phyloP scores from a whole-genome alignment of 495 filamentous ascomycete genomes.

The Filosporella fistucella region DNA sequence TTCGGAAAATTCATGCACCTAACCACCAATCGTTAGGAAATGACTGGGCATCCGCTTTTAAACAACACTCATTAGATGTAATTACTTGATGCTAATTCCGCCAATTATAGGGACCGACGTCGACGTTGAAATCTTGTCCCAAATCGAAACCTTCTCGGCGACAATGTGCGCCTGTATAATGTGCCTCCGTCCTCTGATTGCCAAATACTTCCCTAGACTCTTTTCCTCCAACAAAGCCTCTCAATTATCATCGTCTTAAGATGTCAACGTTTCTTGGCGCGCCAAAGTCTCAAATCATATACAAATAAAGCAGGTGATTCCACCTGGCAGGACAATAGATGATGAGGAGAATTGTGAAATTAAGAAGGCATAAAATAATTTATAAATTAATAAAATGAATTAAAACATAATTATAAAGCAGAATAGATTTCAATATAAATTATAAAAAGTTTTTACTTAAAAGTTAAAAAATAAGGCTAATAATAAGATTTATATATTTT shows the following conservation, averaged over 20 bases:
- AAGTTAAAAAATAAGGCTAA: too few species aligned
- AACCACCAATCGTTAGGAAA: too few species aligned
- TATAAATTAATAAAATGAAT: neutral
- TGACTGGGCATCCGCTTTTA: too few species aligned
- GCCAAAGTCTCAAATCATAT: too few species aligned
- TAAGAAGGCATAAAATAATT: neutral
- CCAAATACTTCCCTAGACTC: conserved; percentile 5
- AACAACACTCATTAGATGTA: too few species aligned
- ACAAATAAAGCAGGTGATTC: neutral
- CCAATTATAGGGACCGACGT: conserved; percentile 8
- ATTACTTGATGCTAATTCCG: neutral
- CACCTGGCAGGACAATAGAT: neutral
- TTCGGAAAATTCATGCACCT: too few species aligned
- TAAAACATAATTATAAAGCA: neutral
- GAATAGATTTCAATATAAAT: too few species aligned
- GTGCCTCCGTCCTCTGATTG: conserved; percentile 4
- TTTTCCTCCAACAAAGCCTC: neutral
- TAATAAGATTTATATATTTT: too few species aligned
- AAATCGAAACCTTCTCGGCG: conserved; percentile 7
- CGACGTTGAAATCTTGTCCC: conserved; percentile 6
- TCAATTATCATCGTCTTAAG: neutral
- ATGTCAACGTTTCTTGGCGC: too few species aligned
- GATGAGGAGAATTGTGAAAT: neutral
- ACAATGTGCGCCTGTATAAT: conserved; percentile 12
- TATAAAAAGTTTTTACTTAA: too few species aligned